Evolutionary conservation across 805 yeast genomes (phyloP).

Genomic region (Sugiyamaella mastotermitis): DNA sequence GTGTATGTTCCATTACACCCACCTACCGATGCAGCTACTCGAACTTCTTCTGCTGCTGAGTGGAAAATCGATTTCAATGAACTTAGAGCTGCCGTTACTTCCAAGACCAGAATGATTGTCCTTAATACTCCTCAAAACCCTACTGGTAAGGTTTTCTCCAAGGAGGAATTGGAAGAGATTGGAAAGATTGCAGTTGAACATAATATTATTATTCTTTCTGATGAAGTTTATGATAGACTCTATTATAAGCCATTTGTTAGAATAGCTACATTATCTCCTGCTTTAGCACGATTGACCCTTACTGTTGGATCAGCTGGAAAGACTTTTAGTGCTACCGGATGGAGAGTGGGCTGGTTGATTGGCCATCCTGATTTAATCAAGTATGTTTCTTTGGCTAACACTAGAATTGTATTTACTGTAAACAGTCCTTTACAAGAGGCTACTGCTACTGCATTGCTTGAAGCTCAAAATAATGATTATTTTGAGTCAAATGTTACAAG

Average conservation of each 20-base stretch:
- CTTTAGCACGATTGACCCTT: slow-evolving; percentile 68
- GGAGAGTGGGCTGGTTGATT: slow-evolving; percentile 96
- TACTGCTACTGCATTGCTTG: slow-evolving; percentile 65
- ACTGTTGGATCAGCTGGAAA: slow-evolving; percentile 98
- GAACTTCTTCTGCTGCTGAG: slow-evolving; percentile 71
- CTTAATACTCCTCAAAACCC: slow-evolving; percentile 96
- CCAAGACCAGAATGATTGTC: slow-evolving; percentile 78
- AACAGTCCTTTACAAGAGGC: slow-evolving; percentile 95
- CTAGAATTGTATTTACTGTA: slow-evolving; percentile 85
- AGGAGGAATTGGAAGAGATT: slow-evolving; percentile 63
- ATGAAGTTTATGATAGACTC: slow-evolving; percentile 92
- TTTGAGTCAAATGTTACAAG: slow-evolving; percentile 62
- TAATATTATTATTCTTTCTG: slow-evolving; percentile 77
- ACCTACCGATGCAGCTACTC: slow-evolving; percentile 60
- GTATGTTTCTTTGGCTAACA: slow-evolving; percentile 83
- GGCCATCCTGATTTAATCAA: slow-evolving; percentile 79
- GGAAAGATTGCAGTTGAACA: slow-evolving; percentile 82
- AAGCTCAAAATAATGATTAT: slow-evolving; percentile 58
- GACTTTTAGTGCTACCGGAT: slow-evolving; percentile 97
- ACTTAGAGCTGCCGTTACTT: slow-evolving; percentile 62
- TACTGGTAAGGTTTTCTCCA: slow-evolving; percentile 81
- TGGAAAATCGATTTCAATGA: slow-evolving; percentile 83
- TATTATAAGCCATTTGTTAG: slow-evolving; percentile 74
- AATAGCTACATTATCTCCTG: slow-evolving; percentile 77
- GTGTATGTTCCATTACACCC: slow-evolving; percentile 82